Evolutionary conservation across 1,284 basidiomycete genomes (phyloP).

Genomic region (Farysia itapuensis): DNA sequence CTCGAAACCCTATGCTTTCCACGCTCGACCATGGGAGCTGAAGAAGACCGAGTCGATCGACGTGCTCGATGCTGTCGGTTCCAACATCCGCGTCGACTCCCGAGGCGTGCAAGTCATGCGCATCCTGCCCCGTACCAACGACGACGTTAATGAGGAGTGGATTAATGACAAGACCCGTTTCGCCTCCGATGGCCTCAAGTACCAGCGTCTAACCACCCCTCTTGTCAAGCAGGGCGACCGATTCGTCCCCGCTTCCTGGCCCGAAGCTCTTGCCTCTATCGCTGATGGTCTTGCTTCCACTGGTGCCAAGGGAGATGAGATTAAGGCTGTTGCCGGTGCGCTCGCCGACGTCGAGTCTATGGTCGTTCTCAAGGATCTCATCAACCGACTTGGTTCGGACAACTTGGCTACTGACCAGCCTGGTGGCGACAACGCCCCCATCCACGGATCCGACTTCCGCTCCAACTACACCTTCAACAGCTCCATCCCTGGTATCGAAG

Average conservation of each 20-base stretch:
- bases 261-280: constrained; percentile 81
- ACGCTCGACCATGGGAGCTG: constrained; percentile 95
- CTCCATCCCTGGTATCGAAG: constrained; percentile 87
- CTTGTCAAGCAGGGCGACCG: constrained; percentile 88
- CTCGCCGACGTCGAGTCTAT: constrained; percentile 92
- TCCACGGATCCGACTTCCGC: constrained; percentile 84
- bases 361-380: constrained; percentile 87
- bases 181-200: constrained; percentile 91
- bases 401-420: constrained; percentile 82
- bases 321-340: constrained; percentile 90
- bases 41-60: constrained; percentile 98
- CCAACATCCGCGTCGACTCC: constrained; percentile 95
- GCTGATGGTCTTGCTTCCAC: constrained; percentile 75
- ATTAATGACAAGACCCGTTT: constrained; percentile 99
- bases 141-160: constrained; percentile 99
- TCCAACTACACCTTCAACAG: constrained; percentile 97
- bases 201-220: constrained; percentile 91
- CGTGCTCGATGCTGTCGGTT: constrained; percentile 96
- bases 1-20: constrained; percentile 96
- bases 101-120: constrained; percentile 96
- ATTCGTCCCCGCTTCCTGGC: constrained; percentile 89
- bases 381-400: constrained; percentile 93
- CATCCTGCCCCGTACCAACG: constrained; percentile 91
- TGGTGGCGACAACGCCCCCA: constrained; percentile 69
- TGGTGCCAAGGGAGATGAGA: constrained; percentile 89